Evolutionary conservation across 495 filamentous ascomycete species (phyloP).

Genomic region (Aspergillus heteromorphus): DNA sequence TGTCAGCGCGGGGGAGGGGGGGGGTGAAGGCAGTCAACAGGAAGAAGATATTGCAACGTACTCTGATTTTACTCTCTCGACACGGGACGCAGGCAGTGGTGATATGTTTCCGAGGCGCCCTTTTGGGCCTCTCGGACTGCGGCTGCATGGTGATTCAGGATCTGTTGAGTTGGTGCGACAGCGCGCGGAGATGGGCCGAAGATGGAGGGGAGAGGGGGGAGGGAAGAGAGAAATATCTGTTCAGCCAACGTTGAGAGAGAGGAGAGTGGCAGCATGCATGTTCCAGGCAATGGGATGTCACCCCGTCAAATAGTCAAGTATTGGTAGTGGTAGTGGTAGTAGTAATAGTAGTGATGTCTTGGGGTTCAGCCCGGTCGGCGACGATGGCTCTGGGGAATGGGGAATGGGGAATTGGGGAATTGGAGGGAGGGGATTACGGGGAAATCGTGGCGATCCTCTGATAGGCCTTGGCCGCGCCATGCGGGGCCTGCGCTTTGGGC

Average conservation of each 20-base stretch:
- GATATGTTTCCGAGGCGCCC: conserved; percentile 39
- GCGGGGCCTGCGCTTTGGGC: too few relatives aligned
- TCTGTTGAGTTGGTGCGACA: not conserved
- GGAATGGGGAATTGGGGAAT: too few relatives aligned
- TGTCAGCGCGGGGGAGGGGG: not conserved
- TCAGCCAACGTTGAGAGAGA: conserved; percentile 18
- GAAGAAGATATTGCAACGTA: conserved; percentile 23
- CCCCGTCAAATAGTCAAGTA: too few relatives aligned
- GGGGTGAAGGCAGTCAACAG: not conserved
- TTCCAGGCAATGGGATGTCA: not conserved
- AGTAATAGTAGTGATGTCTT: too few relatives aligned
- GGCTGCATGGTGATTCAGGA: conserved; percentile 20
- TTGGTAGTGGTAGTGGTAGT: too few relatives aligned
- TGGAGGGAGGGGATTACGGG: too few relatives aligned
- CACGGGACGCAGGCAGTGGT: conserved; percentile 47
- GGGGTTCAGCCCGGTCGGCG: not conserved
- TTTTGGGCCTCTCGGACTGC: conserved; percentile 31
- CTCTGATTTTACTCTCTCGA: conserved; percentile 47
- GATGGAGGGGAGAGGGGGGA: not conserved
- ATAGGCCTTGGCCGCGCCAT: too few relatives aligned
- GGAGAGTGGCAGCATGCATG: conserved; percentile 9
- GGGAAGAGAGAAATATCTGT: not conserved
- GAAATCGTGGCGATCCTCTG: not conserved
- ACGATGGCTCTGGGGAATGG: conserved; percentile 1
- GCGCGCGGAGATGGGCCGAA: not conserved